phyloP scores from a whole-genome alignment of 1,139 yeast species.

The Saccharomyces hybrid region DNA sequence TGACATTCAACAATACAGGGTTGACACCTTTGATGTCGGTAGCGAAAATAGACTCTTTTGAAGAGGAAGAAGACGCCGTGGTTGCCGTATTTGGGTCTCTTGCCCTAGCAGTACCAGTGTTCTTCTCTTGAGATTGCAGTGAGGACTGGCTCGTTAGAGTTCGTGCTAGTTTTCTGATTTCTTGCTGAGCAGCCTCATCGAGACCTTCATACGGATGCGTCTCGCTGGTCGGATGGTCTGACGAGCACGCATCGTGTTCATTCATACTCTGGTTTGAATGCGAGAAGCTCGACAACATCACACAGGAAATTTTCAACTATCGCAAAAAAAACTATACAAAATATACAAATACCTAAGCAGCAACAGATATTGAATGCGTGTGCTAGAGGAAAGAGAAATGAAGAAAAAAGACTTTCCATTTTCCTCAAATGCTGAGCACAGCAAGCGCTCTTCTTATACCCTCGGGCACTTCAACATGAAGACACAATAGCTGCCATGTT shows the following conservation, averaged over 20 bases:
- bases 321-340: too few species aligned
- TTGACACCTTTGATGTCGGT: conserved; percentile 1
- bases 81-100: neutral
- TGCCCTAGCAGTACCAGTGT: neutral
- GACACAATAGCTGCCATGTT: too few species aligned
- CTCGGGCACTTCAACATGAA: too few species aligned
- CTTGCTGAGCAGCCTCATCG: conserved; percentile 10
- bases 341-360: too few species aligned
- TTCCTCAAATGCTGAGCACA: too few species aligned
- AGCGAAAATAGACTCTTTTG: neutral
- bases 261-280: neutral
- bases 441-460: too few species aligned
- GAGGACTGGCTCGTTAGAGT: conserved; percentile 3
- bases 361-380: too few species aligned
- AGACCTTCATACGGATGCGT: conserved; percentile 13
- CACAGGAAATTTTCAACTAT: neutral
- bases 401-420: too few species aligned
- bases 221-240: neutral
- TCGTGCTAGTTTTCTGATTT: conserved; percentile 11
- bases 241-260: neutral
- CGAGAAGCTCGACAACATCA: neutral
- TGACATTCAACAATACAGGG: conserved; percentile 4
- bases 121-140: neutral
- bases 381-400: too few species aligned
- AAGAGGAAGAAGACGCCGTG: neutral